A percentile compares a stretch with the other conserved stretches of the same genome.
These are phyloP conservation scores for Plenodomus lindquistii DNA, from an alignment of 2,329 filamentous ascomycete genomes.

Conservation along the genomic window DNA sequence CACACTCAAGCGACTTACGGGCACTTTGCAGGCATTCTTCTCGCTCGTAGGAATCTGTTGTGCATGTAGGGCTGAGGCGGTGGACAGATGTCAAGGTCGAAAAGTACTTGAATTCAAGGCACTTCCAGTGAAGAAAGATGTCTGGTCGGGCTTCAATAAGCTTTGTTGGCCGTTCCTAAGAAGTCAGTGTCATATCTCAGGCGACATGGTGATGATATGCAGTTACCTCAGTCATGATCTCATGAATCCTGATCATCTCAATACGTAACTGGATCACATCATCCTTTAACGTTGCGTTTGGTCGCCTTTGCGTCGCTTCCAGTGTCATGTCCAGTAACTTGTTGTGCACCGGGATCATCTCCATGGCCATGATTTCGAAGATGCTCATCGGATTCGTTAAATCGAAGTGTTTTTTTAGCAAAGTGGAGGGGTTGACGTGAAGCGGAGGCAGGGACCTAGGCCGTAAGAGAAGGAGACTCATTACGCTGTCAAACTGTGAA, in stretches of 20 bases:
- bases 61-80: slow-evolving; percentile 35
- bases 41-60: slow-evolving; percentile 30
- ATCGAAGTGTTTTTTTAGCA: slow-evolving; percentile 22
- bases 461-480: slow-evolving; percentile 36
- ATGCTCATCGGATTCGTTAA: slow-evolving; percentile 29
- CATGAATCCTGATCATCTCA: slow-evolving; percentile 28
- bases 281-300: slow-evolving; percentile 15
- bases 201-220: not conserved
- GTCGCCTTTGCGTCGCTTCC: slow-evolving; percentile 13
- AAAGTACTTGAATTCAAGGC: slow-evolving; percentile 40
- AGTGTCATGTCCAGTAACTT: slow-evolving; percentile 33
- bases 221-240: slow-evolving; percentile 27
- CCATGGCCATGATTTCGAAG: slow-evolving; percentile 27
- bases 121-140: slow-evolving; percentile 36
- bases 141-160: slow-evolving; percentile 21
- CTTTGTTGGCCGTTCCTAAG: slow-evolving; percentile 22
- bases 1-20: slow-evolving; percentile 34
- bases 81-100: slow-evolving; percentile 38
- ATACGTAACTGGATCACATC: slow-evolving; percentile 25
- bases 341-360: slow-evolving; percentile 34
- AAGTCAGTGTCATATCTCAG: slow-evolving; percentile 2
- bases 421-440: slow-evolving; percentile 25
- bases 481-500: slow-evolving; percentile 36
- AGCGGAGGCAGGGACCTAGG: slow-evolving; percentile 34
- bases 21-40: slow-evolving; percentile 38